These are phyloP conservation scores for Bruguiera hainesii DNA, from an alignment of 441 rosid species.

Conservation along the genomic window DNA sequence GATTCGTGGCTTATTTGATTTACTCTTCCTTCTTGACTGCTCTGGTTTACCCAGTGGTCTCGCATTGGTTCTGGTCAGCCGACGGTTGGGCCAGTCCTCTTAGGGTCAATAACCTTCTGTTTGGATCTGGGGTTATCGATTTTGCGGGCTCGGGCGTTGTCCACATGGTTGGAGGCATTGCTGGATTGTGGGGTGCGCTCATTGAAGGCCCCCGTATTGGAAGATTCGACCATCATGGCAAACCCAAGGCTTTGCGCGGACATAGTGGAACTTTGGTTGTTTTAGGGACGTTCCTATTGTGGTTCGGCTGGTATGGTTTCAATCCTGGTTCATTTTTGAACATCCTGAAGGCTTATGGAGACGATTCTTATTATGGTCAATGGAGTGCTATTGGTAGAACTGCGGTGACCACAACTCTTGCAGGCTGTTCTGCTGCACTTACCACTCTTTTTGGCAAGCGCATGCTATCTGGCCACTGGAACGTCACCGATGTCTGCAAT, in stretches of 20 bases:
- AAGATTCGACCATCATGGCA: conserved; percentile 29
- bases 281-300: conserved; percentile 44
- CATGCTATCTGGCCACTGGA: conserved; percentile 41
- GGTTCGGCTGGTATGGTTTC: conserved; percentile 56
- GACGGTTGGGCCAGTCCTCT: conserved; percentile 50
- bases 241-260: conserved; percentile 35
- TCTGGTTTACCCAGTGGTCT: conserved; percentile 46
- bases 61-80: conserved; percentile 52
- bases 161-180: conserved; percentile 44
- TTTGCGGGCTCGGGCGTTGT: conserved; percentile 44
- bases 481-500: conserved; percentile 44
- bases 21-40: conserved; percentile 51
- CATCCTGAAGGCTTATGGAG: conserved; percentile 35
- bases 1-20: conserved; percentile 42
- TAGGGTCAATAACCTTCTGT: conserved; percentile 17
- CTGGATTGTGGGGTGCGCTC: conserved; percentile 44
- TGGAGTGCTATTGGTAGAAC: conserved; percentile 57
- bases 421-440: conserved; percentile 44
- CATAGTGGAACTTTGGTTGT: conserved; percentile 47
- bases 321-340: conserved; percentile 45
- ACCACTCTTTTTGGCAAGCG: conserved; percentile 47
- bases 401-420: conserved; percentile 45
- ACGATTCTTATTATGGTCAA: conserved; percentile 37
- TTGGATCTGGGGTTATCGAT: conserved; percentile 26
- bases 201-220: conserved; percentile 42